Evolutionary conservation across 2,329 filamentous ascomycete genomes (phyloP), one percentile per base, ranked within the genome.

Genomic region (Colletotrichum nymphaeae): DNA sequence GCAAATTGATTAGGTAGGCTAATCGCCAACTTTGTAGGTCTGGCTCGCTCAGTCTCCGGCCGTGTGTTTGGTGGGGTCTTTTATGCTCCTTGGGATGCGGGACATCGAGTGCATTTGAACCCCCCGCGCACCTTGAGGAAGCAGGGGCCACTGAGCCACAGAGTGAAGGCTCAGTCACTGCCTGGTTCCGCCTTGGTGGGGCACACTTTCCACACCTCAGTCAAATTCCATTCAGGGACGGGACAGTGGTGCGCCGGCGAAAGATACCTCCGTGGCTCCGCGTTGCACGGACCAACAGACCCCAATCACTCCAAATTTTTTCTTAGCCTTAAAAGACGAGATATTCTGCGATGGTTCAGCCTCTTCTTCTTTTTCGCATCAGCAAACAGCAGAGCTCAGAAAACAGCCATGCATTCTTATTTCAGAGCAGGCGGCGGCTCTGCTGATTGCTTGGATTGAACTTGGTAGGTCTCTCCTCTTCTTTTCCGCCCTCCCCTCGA

Each of bases 281-380:
- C 19, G 4, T 4, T n/a, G 70, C 70, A 73, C 70, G 70, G 70
- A 22, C 70, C 70, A 73, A 5, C 1, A 22, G 5, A 28, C 67
- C 57, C 67, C 70, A 73, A 71, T 73, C 70, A 73, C 70, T 73
- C 70, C 67, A 62, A 73, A 65, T 60, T 65, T 60, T 73, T 70
- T 68, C 49, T 37, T 37, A 62, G 32, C 56, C 14, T 65, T 70
- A 70, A 73, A 73, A 70, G 14, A 70, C 35, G 24, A 56, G 57
- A 60, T 57, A 52, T 55, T 24, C 55, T n/a, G 19, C 22, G 28
- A 32, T 55, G 46, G 46, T 22, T 26, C 53, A 28, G 7, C 5
- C 16, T 28, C 7, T 73, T 70, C 22, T 16, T 62, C 52, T 8
- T 46, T 65, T 35, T 28, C 42, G 56, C 67, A 65, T 65, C 32